Percentiles rank a stretch among this genome's conserved stretches.
Evolutionary conservation across 176 grass and related monocot genomes (phyloP).

Genomic region (Melocanna baccifera): DNA sequence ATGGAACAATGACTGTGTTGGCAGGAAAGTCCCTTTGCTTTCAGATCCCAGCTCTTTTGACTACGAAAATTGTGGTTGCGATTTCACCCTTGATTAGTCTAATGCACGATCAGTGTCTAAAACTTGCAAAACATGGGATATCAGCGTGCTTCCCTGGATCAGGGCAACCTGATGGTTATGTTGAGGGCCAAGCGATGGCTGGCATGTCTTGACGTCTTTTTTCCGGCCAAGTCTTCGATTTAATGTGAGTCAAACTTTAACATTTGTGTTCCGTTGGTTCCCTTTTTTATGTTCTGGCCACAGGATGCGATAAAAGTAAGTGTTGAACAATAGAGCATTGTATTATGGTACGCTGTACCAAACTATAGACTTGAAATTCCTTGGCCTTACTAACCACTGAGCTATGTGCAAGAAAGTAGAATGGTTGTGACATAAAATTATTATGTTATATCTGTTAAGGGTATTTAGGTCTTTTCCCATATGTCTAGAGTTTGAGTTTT

Average conservation of each 20-base stretch:
- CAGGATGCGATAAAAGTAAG: neutral
- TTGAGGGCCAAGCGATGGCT: constrained; percentile 86
- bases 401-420: neutral
- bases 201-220: constrained; percentile 84
- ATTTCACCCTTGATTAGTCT: constrained; percentile 97
- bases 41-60: constrained; percentile 85
- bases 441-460: too few relatives aligned
- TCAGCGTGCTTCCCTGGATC: constrained; percentile 96
- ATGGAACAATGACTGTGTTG: neutral
- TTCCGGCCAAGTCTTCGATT: constrained; percentile 90
- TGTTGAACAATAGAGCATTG: neutral
- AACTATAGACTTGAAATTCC: neutral
- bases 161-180: constrained; percentile 76
- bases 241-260: constrained; percentile 51
- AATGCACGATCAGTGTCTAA: constrained; percentile 96
- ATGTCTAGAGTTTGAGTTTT: too few relatives aligned
- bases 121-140: constrained; percentile 78
- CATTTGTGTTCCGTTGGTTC: neutral
- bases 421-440: neutral
- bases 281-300: constrained; percentile 20
- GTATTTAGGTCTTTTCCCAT: too few relatives aligned
- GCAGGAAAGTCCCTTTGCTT: constrained; percentile 97
- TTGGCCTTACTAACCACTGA: neutral
- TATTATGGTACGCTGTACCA: neutral
- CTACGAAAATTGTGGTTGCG: constrained; percentile 72